Percentiles rank a stretch among this genome's conserved stretches.
Evolutionary conservation across 2,329 filamentous ascomycete species (phyloP).

Genomic region (Metarhizium guizhouense): DNA sequence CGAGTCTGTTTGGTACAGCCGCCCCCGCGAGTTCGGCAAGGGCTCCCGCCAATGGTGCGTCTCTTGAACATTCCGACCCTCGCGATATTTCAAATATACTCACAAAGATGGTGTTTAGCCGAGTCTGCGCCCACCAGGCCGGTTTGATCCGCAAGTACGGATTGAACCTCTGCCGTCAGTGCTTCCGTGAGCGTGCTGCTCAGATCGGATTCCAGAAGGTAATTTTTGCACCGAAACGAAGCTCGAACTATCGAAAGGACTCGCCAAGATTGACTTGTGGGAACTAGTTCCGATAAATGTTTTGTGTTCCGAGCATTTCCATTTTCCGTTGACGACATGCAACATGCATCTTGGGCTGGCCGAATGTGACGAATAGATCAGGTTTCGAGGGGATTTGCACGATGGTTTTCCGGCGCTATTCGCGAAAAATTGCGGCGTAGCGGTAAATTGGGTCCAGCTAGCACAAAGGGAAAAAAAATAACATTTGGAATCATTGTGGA

Average conservation of each 20-base stretch:
- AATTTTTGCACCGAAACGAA: constrained; percentile 14
- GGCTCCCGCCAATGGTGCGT: constrained; percentile 85
- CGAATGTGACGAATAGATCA: neutral
- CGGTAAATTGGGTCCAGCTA: neutral
- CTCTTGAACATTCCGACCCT: neutral
- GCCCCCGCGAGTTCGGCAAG: constrained; percentile 95
- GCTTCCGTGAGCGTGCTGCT: constrained; percentile 65
- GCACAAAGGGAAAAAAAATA: neutral
- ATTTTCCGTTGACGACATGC: neutral
- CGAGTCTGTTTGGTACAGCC: constrained; percentile 99
- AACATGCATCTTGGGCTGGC: neutral
- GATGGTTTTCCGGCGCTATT: neutral
- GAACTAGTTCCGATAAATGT: neutral
- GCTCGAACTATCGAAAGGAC: neutral
- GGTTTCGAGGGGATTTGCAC: neutral
- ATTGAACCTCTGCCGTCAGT: constrained; percentile 78
- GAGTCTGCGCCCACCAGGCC: constrained; percentile 80
- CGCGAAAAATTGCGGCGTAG: neutral
- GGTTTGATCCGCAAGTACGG: constrained; percentile 99
- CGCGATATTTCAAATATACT: neutral
- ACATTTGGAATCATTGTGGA: neutral
- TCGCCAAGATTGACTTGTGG: neutral
- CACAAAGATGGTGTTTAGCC: constrained; percentile 31
- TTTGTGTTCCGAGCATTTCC: neutral
- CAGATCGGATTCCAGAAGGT: constrained; percentile 70